Evolutionary conservation across 2,329 filamentous ascomycete species (phyloP), one percentile per base, ranked within the genome.

Genomic region (Trichoderma koningii): DNA sequence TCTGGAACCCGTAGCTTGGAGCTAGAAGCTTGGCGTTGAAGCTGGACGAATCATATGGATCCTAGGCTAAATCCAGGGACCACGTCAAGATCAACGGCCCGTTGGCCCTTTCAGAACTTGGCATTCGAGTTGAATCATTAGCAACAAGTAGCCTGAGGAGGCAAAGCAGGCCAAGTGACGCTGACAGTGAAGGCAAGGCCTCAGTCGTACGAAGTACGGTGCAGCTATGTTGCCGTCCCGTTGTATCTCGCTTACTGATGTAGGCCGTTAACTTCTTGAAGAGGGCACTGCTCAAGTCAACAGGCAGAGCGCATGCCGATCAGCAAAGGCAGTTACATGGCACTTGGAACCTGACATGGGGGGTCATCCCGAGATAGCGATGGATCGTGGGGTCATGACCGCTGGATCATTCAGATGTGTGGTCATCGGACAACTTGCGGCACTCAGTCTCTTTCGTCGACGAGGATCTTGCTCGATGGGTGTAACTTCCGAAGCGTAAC

Each of bases 41-140:
- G 17, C 48, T 34, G n/a, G 47, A 42, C 59, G 48, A 62, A 62
- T 62, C 59, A 62, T 3, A 41, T n/a, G n/a, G n/a, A n/a, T 26
- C 5, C 34, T 23, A 47, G 26, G 3, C 60, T 47, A 55, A 38
- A 28, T 38, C 7, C 19, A n/a, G 28, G 52, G 14, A 17, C 60
- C 60, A 55, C 50, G 60, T 47, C 55, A 23, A 55, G 50, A 63
- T 63, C 60, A 50, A 55, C 60, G 51, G 50, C 50, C 50, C 28
- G 41, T 42, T 23, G 26, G 45, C 15, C 28, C 19, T 21, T 50
- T 38, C n/a, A 26, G 28, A 50, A 50, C 1, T 26, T 60, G 12
- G n/a, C 28, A 34, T 45, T 30, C 17, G 23, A 26, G 23, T 42
- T 19, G 41, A 38, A 47, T 48, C 30, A 6, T 9, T 45, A 28